These are phyloP conservation scores for Eruca vesicaria DNA, from an alignment of 441 rosid genomes.

Conservation along the genomic window DNA sequence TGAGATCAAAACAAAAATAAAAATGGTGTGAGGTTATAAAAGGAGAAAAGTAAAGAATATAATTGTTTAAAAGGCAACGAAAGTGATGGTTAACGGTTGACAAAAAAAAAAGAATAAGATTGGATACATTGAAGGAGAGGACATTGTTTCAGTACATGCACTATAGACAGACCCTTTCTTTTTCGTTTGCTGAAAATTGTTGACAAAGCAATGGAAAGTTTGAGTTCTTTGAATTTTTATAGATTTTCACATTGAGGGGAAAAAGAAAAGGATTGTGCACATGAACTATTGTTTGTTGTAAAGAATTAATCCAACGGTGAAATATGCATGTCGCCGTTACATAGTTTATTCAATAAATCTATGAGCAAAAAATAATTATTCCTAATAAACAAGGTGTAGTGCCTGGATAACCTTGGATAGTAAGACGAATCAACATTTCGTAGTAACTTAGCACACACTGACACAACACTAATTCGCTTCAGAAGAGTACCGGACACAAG, in stretches of 20 bases:
- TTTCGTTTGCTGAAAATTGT: background rate
- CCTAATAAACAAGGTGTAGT: background rate
- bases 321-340: background rate
- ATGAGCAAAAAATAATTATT: too few species aligned
- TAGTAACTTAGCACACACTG: too few species aligned
- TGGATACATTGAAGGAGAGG: slow-evolving; percentile 15
- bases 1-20: background rate
- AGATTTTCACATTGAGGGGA: background rate
- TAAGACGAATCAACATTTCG: background rate
- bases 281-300: background rate
- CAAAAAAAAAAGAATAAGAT: background rate
- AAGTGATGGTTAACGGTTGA: slow-evolving; percentile 6
- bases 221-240: slow-evolving; percentile 5
- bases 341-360: background rate
- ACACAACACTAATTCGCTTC: background rate
- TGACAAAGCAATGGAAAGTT: slow-evolving; percentile 9
- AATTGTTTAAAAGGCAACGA: background rate
- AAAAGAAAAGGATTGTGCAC: background rate
- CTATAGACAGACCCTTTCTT: slow-evolving; percentile 7
- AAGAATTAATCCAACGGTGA: background rate
- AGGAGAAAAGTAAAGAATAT: slow-evolving; percentile 2
- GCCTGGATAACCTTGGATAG: too few species aligned
- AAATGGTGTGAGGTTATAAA: background rate
- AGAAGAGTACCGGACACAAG: background rate
- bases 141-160: slow-evolving; percentile 13